Conservation (phyloP, 495 filamentous ascomycete genomes). For the Lindgomyces ingoldianus region DNA sequence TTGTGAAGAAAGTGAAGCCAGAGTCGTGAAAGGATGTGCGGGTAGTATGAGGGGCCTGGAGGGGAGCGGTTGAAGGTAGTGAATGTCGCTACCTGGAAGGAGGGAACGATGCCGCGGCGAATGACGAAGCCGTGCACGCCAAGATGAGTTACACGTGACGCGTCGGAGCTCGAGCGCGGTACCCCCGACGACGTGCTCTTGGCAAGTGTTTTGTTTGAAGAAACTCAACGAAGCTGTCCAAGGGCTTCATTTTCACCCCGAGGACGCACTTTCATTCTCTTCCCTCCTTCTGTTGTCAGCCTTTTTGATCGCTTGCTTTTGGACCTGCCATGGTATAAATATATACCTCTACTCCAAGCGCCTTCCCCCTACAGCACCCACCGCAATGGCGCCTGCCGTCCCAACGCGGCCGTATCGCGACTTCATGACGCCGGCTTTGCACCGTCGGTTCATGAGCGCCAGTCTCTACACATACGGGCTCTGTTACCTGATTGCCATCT, state of each 20-base stretch:
- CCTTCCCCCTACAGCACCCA: background rate
- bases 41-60: too few species aligned
- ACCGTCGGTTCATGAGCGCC: constrained; percentile 79
- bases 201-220: constrained; percentile 1
- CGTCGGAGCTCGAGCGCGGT: background rate
- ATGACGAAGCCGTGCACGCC: constrained; percentile 17
- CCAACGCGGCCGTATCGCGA: constrained; percentile 69
- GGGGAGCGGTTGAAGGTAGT: background rate
- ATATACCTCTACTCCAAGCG: background rate
- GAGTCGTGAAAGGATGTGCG: background rate
- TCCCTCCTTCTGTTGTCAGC: background rate
- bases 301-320: background rate
- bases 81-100: constrained; percentile 22
- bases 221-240: background rate
- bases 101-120: constrained; percentile 5
- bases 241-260: background rate
- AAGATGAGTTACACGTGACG: background rate
- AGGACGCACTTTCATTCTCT: background rate
- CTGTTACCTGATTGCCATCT: constrained; percentile 73
- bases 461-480: constrained; percentile 63
- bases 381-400: constrained; percentile 16
- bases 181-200: background rate
- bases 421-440: constrained; percentile 84
- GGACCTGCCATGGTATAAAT: constrained; percentile 14
- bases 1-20: constrained; percentile 26